Conservation (phyloP, 2,329 filamentous ascomycete genomes). For the Penicillium corylophilum region DNA sequence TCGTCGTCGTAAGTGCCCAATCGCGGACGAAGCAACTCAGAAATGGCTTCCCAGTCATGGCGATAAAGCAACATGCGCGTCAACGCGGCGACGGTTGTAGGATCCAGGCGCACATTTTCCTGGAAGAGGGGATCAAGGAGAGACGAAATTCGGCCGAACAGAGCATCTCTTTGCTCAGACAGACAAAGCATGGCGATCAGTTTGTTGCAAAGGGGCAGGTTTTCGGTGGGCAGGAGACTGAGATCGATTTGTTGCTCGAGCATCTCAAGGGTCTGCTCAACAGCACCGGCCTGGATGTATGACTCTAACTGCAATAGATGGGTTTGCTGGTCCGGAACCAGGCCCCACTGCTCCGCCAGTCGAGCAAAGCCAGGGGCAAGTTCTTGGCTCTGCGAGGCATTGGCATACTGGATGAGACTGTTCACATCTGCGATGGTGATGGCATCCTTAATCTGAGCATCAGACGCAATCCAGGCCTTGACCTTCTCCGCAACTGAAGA, state of each 20-base stretch:
- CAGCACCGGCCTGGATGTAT: conserved; percentile 68
- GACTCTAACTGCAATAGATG: conserved; percentile 74
- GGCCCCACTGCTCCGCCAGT: conserved; percentile 63
- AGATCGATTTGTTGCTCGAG: conserved; percentile 56
- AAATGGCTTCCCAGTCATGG: conserved; percentile 74
- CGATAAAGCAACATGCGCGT: conserved; percentile 71
- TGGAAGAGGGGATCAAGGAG: conserved; percentile 72
- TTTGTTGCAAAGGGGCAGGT: conserved; percentile 65
- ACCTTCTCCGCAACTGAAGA: conserved; percentile 74
- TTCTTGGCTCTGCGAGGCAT: conserved; percentile 66
- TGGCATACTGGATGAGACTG: conserved; percentile 68
- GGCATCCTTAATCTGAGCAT: conserved; percentile 44
- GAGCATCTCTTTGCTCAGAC: conserved; percentile 51
- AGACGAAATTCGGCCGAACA: conserved; percentile 70
- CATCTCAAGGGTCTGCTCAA: conserved; percentile 59
- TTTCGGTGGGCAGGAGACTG: conserved; percentile 55
- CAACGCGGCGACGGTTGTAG: conserved; percentile 72
- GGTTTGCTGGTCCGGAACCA: conserved; percentile 68
- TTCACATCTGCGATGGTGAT: conserved; percentile 76
- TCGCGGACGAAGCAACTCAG: conserved; percentile 76
- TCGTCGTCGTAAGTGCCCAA: conserved; percentile 41
- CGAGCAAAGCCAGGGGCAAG: conserved; percentile 71
- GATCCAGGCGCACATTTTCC: conserved; percentile 66
- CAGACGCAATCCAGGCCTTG: conserved; percentile 58
- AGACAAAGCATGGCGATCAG: conserved; percentile 69